Conservation (phyloP, 805 yeast genomes). For the Pichia nanzhaoensis region DNA sequence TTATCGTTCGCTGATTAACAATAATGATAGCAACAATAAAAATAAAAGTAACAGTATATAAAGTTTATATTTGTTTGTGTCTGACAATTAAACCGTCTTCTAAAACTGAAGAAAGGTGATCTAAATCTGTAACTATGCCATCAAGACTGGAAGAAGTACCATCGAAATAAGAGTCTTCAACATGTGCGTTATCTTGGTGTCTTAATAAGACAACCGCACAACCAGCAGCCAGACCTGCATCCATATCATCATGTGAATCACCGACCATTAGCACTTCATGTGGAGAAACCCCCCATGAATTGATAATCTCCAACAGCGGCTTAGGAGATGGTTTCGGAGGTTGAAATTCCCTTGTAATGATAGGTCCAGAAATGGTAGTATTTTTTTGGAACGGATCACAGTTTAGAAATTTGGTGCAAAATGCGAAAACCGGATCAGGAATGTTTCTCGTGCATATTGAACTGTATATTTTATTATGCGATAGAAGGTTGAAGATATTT, state of each 20-base stretch:
- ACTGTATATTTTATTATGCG: conserved; percentile 32
- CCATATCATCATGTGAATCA: conserved; percentile 65
- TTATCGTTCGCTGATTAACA: conserved; percentile 33
- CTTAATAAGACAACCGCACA: conserved; percentile 47
- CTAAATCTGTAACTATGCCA: conserved; percentile 30
- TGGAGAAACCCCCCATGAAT: conserved; percentile 40
- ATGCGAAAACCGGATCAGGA: conserved; percentile 46
- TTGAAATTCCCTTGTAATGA: conserved; percentile 54
- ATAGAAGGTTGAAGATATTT: conserved; percentile 31
- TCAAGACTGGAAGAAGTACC: conserved; percentile 16
- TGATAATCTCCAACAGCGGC: conserved; percentile 52
- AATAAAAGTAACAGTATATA: background rate
- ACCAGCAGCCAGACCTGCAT: conserved; percentile 59
- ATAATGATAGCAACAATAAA: background rate
- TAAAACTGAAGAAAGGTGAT: conserved; percentile 32
- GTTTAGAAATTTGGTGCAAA: conserved; percentile 38
- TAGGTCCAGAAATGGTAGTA: conserved; percentile 33
- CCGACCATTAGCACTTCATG: conserved; percentile 59
- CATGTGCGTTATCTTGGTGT: conserved; percentile 43
- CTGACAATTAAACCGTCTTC: conserved; percentile 30
- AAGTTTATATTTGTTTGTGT: background rate
- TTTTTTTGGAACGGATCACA: conserved; percentile 26
- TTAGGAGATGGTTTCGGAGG: conserved; percentile 68
- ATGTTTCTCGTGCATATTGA: conserved; percentile 61
- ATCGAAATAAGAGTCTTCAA: conserved; percentile 31